These are phyloP conservation scores for Polytolypa hystricis DNA, from an alignment of 2,329 filamentous ascomycete species.

Conservation along the genomic window DNA sequence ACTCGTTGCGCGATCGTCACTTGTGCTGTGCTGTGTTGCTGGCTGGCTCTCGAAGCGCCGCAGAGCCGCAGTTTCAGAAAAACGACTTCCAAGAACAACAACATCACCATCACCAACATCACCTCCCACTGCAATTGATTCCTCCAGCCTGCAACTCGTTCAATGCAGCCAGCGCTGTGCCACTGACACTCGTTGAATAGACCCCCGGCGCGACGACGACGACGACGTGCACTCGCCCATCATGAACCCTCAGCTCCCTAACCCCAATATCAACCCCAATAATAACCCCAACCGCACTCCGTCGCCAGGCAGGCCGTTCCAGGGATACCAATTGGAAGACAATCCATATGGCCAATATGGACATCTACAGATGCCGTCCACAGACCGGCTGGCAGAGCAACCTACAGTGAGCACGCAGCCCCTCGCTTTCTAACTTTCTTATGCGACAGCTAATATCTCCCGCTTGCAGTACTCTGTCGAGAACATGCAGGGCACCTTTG, in stretches of 20 bases:
- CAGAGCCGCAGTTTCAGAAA: background rate
- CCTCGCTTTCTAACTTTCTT: background rate
- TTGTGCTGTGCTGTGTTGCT: background rate
- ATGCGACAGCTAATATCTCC: background rate
- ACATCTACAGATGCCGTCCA: constrained; percentile 58
- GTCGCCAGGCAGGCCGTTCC: constrained; percentile 63
- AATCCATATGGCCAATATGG: constrained; percentile 52
- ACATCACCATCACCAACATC: background rate
- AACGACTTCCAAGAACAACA: background rate
- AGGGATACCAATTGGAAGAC: constrained; percentile 75
- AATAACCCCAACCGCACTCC: constrained; percentile 47
- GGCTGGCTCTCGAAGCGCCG: too few species aligned
- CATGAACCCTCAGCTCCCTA: constrained; percentile 44
- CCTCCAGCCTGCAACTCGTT: background rate
- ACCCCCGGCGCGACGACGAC: constrained; percentile 17
- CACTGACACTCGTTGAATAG: background rate
- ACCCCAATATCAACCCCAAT: constrained; percentile 47
- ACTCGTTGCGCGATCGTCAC: background rate
- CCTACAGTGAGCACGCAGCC: constrained; percentile 71
- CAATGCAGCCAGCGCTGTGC: background rate
- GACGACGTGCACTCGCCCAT: constrained; percentile 30
- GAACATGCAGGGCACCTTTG: constrained; percentile 53
- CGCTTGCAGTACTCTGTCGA: constrained; percentile 55
- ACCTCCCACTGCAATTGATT: background rate
- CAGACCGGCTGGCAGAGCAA: constrained; percentile 70